Base-by-base conservation (phyloP, 352 stramenopile genomes). In the Globisporangium takayamanum region DNA sequence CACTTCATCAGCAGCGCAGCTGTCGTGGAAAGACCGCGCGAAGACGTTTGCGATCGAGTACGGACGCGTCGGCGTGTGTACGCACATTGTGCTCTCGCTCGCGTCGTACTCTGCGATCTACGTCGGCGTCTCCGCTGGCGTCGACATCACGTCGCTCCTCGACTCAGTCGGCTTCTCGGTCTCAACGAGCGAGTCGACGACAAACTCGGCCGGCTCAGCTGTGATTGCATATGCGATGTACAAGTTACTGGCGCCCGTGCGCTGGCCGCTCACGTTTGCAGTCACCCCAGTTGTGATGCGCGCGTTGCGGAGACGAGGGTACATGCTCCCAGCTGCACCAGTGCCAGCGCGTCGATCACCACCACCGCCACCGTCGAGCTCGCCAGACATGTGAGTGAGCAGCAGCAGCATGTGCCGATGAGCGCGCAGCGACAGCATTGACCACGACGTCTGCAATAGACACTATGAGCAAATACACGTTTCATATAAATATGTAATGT, bases 31-130 rank as follows among this genome's bases (percentile, higher is more conserved):
- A 42, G 70, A 88, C 56, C 78, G 81, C 45, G 80, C 78, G 57
- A 90, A 94, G 69, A 86, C 72, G 28, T 94, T 94, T 60, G 81
- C 80, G 16, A 72, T 88, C 54, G 82, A 90, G 66, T 94, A 94
- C 59, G 84, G 84, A 14, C 80, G 70, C 39, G 83, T 94, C 7
- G 84, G 84, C 25, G 71, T 94, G 36, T 75, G 70, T 51, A 92
- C 84, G 54, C 82, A 94, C 62, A 69, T 87, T 41, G 77, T 88
- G 66, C 68, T 94, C 25, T 94, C 84, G 5, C 41, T 87, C 30
- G 52, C 83, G 41, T 92, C 80, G 2, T 87, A 91, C 61, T 91
- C 84, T 1, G 49, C 77, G 44, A 88, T 94, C 60, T 94, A 92
- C 66, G 64, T 71, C 4, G 79, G 69, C 8, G 72, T 92, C 26